phyloP scores from a whole-genome alignment of 2,329 filamentous ascomycete species.

The Fusarium dlaminii region DNA sequence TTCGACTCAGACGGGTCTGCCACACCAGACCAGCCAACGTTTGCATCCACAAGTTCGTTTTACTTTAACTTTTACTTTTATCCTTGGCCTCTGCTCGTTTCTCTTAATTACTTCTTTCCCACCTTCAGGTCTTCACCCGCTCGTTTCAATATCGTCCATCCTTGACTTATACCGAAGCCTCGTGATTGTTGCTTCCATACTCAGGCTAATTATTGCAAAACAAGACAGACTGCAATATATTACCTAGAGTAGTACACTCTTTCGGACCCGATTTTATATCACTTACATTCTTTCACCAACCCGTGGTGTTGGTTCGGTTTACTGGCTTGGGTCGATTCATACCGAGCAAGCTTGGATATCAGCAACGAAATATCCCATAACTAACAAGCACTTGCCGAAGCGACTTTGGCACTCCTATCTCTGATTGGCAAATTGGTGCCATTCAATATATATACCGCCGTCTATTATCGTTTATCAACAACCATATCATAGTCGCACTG shows the following conservation, averaged over 20 bases:
- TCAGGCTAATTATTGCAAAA: slow-evolving; percentile 26
- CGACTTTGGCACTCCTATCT: neutral
- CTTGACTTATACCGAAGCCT: slow-evolving; percentile 17
- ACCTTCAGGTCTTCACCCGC: slow-evolving; percentile 26
- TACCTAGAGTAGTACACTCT: slow-evolving; percentile 33
- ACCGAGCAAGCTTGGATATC: neutral
- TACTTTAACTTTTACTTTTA: slow-evolving; percentile 37
- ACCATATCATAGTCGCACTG: neutral
- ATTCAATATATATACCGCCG: neutral
- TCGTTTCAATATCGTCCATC: slow-evolving; percentile 29
- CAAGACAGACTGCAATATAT: slow-evolving; percentile 10
- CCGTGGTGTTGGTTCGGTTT: slow-evolving; percentile 7
- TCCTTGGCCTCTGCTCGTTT: slow-evolving; percentile 33
- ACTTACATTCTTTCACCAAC: slow-evolving; percentile 22
- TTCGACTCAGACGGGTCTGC: slow-evolving; percentile 14
- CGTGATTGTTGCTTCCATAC: slow-evolving; percentile 10
- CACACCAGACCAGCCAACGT: slow-evolving; percentile 23
- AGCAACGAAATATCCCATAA: neutral
- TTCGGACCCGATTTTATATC: slow-evolving; percentile 25
- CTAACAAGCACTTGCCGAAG: neutral
- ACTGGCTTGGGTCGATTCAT: slow-evolving; percentile 10
- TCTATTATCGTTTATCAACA: neutral
- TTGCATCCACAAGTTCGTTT: slow-evolving; percentile 37
- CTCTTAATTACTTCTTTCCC: slow-evolving; percentile 11
- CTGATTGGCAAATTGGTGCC: neutral